A percentile compares a stretch with the other conserved stretches of the same genome.
These are phyloP conservation scores for Trametes sp. DNA, from an alignment of 1,284 basidiomycete genomes.

Conservation along the genomic window DNA sequence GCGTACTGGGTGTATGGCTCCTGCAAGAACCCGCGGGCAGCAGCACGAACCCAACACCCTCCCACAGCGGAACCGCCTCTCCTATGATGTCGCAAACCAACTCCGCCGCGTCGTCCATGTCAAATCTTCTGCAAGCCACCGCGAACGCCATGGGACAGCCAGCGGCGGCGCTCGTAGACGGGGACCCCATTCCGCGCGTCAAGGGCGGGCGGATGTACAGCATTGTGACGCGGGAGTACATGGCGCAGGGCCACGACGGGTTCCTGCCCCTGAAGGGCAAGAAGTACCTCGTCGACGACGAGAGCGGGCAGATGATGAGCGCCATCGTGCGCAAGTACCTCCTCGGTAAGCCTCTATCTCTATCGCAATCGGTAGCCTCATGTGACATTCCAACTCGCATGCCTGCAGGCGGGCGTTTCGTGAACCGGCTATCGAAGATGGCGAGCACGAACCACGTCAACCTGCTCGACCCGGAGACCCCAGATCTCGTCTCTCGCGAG, in stretches of 20 bases:
- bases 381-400: not conserved
- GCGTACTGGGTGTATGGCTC: slow-evolving; percentile 80
- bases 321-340: slow-evolving; percentile 86
- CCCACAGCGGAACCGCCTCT: slow-evolving; percentile 49
- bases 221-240: slow-evolving; percentile 80
- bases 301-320: slow-evolving; percentile 85
- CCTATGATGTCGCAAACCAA: slow-evolving; percentile 30
- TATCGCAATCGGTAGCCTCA: not conserved
- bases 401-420: slow-evolving; percentile 66
- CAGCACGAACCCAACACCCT: slow-evolving; percentile 38
- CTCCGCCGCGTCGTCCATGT: slow-evolving; percentile 38
- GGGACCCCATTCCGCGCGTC: slow-evolving; percentile 62
- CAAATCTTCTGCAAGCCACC: slow-evolving; percentile 33
- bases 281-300: slow-evolving; percentile 82
- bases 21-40: slow-evolving; percentile 55
- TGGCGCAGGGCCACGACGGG: slow-evolving; percentile 85
- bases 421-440: slow-evolving; percentile 64
- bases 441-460: slow-evolving; percentile 38
- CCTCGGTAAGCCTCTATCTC: slow-evolving; percentile 62
- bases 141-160: slow-evolving; percentile 17
- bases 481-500: slow-evolving; percentile 52
- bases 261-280: slow-evolving; percentile 75
- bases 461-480: slow-evolving; percentile 52
- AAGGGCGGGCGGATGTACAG: slow-evolving; percentile 70
- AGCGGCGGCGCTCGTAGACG: slow-evolving; percentile 42